Conservation (phyloP, 2,329 filamentous ascomycete species). For the Ascochyta viciae-villosae region DNA sequence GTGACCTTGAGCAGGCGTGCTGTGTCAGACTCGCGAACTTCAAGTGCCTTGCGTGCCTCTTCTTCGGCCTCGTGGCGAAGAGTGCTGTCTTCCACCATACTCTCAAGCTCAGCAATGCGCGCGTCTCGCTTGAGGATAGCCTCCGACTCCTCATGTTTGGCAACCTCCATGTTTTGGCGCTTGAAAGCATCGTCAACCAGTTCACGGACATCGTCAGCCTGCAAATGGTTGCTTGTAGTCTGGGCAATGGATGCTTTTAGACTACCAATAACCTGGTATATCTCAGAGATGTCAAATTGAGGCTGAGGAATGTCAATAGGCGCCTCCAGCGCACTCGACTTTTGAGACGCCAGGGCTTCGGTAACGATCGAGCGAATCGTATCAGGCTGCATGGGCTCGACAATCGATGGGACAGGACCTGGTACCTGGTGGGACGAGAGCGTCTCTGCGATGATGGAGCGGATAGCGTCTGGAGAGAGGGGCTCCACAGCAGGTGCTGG, state of each 20-base stretch:
- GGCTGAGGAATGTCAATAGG: conserved; percentile 46
- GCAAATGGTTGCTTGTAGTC: conserved; percentile 53
- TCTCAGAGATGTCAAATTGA: conserved; percentile 50
- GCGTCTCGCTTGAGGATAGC: conserved; percentile 41
- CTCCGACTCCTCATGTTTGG: conserved; percentile 39
- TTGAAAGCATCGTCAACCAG: conserved; percentile 48
- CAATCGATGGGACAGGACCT: conserved; percentile 24
- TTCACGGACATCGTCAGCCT: conserved; percentile 53
- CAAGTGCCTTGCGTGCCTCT: conserved; percentile 51
- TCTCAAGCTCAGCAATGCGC: conserved; percentile 46
- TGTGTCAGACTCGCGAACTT: conserved; percentile 54
- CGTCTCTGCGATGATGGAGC: conserved; percentile 38
- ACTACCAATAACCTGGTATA: conserved; percentile 57
- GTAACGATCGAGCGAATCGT: conserved; percentile 45
- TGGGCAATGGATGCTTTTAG: conserved; percentile 58
- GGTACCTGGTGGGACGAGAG: conserved; percentile 33
- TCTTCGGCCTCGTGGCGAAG: conserved; percentile 50
- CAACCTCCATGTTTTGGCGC: conserved; percentile 40
- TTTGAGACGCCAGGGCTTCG: conserved; percentile 43
- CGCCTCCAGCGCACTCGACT: conserved; percentile 38
- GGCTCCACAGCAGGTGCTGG: conserved; percentile 21
- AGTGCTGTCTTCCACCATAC: conserved; percentile 43
- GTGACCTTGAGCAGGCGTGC: conserved; percentile 56
- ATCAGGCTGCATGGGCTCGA: conserved; percentile 42
- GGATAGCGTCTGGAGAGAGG: conserved; percentile 35